Conservation (phyloP, 805 yeast genomes). For the Cyberlindnera mycetangii region DNA sequence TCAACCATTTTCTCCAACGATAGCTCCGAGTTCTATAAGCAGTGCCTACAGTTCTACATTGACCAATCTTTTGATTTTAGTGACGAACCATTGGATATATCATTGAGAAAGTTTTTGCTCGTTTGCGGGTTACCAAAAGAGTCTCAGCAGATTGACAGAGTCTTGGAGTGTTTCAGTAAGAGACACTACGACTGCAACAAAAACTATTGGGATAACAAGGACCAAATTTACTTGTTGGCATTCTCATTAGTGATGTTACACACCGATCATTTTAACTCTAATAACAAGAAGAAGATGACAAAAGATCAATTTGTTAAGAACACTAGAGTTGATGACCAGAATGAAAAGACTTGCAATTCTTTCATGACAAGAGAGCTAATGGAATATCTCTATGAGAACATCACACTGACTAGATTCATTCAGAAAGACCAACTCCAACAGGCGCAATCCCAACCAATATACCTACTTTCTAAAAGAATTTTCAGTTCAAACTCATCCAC, state of each 20-base stretch:
- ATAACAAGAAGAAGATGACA: constrained; percentile 65
- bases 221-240: constrained; percentile 58
- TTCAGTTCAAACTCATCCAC: constrained; percentile 26
- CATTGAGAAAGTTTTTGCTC: constrained; percentile 58
- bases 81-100: constrained; percentile 60
- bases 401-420: constrained; percentile 55
- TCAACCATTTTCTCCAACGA: constrained; percentile 30
- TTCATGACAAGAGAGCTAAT: constrained; percentile 39
- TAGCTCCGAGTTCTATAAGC: constrained; percentile 26
- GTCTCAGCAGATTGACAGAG: constrained; percentile 72
- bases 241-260: constrained; percentile 70
- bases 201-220: constrained; percentile 34
- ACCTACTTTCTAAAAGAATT: constrained; percentile 22
- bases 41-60: constrained; percentile 30
- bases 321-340: constrained; percentile 32
- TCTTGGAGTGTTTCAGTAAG: constrained; percentile 53
- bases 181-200: constrained; percentile 38
- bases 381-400: constrained; percentile 65
- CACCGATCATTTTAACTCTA: constrained; percentile 68
- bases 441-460: constrained; percentile 12
- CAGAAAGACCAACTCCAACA: constrained; percentile 35
- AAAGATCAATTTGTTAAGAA: constrained; percentile 58
- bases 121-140: constrained; percentile 63
- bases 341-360: constrained; percentile 23
- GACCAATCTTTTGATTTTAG: constrained; percentile 43